A percentile compares a stretch with the other conserved stretches of the same genome.
Evolutionary conservation across 345 rosid species (phyloP).

Genomic region (Hibiscus trionum): DNA sequence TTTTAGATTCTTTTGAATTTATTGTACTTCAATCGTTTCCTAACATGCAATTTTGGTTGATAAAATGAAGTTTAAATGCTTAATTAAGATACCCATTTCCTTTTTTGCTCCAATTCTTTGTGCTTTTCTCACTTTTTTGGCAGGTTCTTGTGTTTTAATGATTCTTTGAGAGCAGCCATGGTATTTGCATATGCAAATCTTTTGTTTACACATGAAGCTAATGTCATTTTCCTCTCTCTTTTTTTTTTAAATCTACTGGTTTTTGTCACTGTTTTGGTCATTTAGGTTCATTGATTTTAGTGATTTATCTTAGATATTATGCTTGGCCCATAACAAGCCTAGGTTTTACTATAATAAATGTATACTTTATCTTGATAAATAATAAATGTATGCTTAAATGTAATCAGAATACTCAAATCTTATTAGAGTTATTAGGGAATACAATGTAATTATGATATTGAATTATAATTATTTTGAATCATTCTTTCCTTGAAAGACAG

Average conservation of each 20-base stretch:
- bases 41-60: background rate
- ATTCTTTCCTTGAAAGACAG: background rate
- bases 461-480: no score
- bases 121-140: background rate
- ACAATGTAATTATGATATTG: background rate
- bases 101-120: background rate
- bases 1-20: background rate
- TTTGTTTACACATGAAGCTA: no score
- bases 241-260: no score
- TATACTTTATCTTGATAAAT: no score
- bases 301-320: background rate
- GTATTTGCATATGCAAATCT: no score
- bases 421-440: background rate
- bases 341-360: no score
- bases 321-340: background rate
- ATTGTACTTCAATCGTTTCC: background rate
- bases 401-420: background rate
- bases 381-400: background rate
- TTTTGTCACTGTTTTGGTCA: no score
- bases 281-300: background rate
- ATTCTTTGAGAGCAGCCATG: no score
- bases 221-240: no score
- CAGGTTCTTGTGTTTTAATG: background rate
- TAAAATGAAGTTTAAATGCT: background rate
- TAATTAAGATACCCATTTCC: conserved; percentile 4